Evolutionary conservation across 495 filamentous ascomycete species (phyloP), one percentile per base, ranked within the genome.

Genomic region (Penicillium maclennaniae): DNA sequence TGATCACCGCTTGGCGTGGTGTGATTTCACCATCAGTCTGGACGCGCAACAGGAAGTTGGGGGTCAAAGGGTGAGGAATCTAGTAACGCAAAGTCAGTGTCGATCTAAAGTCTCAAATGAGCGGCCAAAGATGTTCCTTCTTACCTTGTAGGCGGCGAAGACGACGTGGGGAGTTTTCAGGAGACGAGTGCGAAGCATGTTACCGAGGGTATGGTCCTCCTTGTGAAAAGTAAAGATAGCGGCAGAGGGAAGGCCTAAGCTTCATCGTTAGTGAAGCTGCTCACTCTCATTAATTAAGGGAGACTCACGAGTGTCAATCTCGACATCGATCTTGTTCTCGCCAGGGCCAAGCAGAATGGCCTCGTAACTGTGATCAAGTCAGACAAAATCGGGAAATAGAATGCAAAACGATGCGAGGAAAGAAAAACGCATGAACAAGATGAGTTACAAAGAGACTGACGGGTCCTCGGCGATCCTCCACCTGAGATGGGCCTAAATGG

Each of bases 141-240:
- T 50, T 76, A 88, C 87, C 71, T 91, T 91, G 79, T 97, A 97
- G 4, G 82, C 93, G 42, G 90, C 84, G 72, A 96, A 93, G 54
- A 82, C 69, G 51, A 97, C 89, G 65, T 95, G 82, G 10, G 79
- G 74, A 46, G 85, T 85, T 64, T 88, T 84, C 61, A 89, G 79
- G 42, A 97, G 87, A 54, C 89, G 87, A 47, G 85, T 81, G 50
- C 84, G 82, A 39, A 99, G 81, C 53, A 97, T 79, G 66, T 97
- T 97, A 52, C 84, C 93, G 41, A 99, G 80, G 1, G 95, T 97
- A 71, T 97, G 93, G 66, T 99, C 95, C 66, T 99, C 95, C 70
- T 96, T 97, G 68, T 89, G 85, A 73, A 99, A 87, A 47, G 85
- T 87, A 76, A 99, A 97, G 66, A 95, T 87, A 16, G 91, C 86